Base-by-base conservation (phyloP, 352 stramenopile species). In the Phytophthora hybrid region DNA sequence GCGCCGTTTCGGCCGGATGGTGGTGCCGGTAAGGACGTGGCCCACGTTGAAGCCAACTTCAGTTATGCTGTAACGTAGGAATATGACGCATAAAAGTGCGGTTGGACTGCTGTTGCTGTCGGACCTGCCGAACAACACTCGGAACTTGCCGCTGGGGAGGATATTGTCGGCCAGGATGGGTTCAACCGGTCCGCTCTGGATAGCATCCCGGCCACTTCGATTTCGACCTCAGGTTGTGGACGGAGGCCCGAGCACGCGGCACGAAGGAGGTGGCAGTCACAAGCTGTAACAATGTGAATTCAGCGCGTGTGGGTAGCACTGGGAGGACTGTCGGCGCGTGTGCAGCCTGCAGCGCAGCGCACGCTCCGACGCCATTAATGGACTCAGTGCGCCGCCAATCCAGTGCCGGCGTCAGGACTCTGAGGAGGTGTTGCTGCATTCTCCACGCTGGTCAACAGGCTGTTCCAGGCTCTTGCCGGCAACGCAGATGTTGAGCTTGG, bases 1-100 rank as follows among this genome's bases (percentile, higher is more conserved):
- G 13, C n/a, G 10, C 34, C 46, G 58, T 64, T 65, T 60, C 52
- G 44, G 66, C 23, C 66, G 68, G 66, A 39, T 68, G 11, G 29
- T 1, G 37, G 39, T 7, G 41, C 41, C 4, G 14, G 41, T 49
- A 49, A 19, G 41, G 41, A 19, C 41, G 41, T 21, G 14, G 4
- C 13, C 41, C 16, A 19, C 6, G 14, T 7, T 19, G 0, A 26
- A 26, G 23, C 1, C 23, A 26, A 26, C 23, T 26, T 26, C 23
- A 26, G 23, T 26, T 26, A 26, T 26, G 23, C 23, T 26, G 23
- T 26, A 26, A 26, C 23, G 1, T 26, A 26, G 23, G 23, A 26
- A 26, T 26, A 26, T 26, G 23, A 1, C 1, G 23, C 23, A 1
- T 1, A 26, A 26, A 26, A 3, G 23, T 26, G 23, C 23, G 23